Evolutionary conservation across 768 basidiomycete genomes (phyloP), one percentile per base, ranked within the genome.

Genomic region (Leccinum ochraceum): DNA sequence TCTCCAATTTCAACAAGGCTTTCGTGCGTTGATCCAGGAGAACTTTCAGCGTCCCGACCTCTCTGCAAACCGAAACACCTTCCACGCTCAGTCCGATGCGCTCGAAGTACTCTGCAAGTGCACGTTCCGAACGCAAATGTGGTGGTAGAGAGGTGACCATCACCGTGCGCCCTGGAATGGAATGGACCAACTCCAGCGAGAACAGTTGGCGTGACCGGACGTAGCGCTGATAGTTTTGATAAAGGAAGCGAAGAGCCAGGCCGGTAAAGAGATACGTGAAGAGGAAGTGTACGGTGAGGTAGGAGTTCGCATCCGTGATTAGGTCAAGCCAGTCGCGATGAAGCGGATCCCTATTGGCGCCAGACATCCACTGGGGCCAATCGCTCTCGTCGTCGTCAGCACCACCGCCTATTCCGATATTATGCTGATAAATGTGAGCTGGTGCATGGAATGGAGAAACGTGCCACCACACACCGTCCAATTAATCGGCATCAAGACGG

Each of bases 231-330:
- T 95, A 98, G 73, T 95, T 97, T 63, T 86, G 85, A 79, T 94
- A 87, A 56, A 96, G 86, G 76, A 92, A 92, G 61, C 87, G 87
- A 59, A 98, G 83, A 1, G 94, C 83, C 55, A 98, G 85, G 56
- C 88, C 71, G 3, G 95, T 95, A 81, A 98, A 97, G 53, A 96
- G 78, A 74, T 95, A 97, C 1, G 96, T 95, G 81, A 98, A 97
- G 57, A 94, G 71, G 57, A 98, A 86, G 72, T 98, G 94, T 13
- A 94, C 80, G 2, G 91, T 87, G 56, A 94, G 87, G 68, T 93
- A 95, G 1, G 92, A 89, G 73, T 92, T 91, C 16, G 94, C 90
- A 71, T 96, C 92, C 66, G 85, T 90, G 70, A 96, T 88, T 50
- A 97, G 83, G 74, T 95, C 95, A 50, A 92, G 80, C 92, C 92